Base-by-base conservation (phyloP, 2,329 filamentous ascomycete species). In the Pyricularia pennisetigena region DNA sequence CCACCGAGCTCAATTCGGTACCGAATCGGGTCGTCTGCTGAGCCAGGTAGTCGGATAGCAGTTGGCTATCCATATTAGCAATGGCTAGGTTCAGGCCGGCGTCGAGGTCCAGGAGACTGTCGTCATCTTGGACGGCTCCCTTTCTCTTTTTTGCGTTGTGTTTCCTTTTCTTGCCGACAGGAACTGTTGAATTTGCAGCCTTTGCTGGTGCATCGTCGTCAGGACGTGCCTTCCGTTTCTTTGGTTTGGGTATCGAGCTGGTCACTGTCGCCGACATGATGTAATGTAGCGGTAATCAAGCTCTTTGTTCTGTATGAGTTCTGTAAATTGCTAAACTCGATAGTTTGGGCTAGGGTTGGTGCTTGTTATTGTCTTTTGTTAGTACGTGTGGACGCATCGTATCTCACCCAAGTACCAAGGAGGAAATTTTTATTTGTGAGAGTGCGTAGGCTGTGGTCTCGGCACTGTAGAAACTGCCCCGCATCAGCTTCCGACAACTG, bases 41-140 rank as follows among this genome's bases (percentile, higher is more conserved):
- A 7, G 91, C 91, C 70, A 97, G 83, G 76, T 97, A 89, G 76
- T 97, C 94, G 1, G 94, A 92, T 64, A 97, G 81, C 61, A 97
- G 83, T 72, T 89, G 87, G 70, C 87, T 89, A 77, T 97, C 92
- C 89, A 97, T 94, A 70, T 88, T 86, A 63, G 88, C 86, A 76
- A 97, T 91, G 3, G 91, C 86, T 71, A 87, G 88, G 79, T 97
- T 97, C 72, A 97, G 81, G 7, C 90, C 89, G 41, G 89, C 86
- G 73, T 93, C 87, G 62, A 87, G 83, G 75, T 93, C 88, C 69
- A 89, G 77, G 30, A 84, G 79, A 28, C 81, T 82, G 65, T 89
- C 86, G 61, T 87, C 83, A 61, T 81, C 72, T 69, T 66, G 63
- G n/a, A 12, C 65, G 14, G 65, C 61, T 8, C 16, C 16, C 26